These are phyloP conservation scores for Zasmidium angulare DNA, from an alignment of 2,329 filamentous ascomycete genomes.

Conservation along the genomic window DNA sequence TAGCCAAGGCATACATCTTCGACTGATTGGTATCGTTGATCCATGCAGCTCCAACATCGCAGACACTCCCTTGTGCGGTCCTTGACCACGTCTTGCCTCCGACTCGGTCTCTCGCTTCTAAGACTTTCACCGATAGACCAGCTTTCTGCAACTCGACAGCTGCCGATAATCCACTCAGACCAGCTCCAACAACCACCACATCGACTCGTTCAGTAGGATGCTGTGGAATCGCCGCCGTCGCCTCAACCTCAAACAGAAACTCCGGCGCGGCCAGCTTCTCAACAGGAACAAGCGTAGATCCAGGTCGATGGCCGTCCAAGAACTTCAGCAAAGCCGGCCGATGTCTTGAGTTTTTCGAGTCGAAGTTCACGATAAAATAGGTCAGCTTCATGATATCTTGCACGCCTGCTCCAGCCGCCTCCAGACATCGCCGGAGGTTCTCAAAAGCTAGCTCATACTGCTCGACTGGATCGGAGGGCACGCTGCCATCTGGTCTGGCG, in stretches of 20 bases:
- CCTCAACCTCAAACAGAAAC: constrained; percentile 30
- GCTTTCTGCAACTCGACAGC: constrained; percentile 29
- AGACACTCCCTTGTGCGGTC: constrained; percentile 33
- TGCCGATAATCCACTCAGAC: constrained; percentile 32
- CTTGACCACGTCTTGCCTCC: constrained; percentile 50
- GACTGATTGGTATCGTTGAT: constrained; percentile 58
- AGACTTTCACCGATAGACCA: constrained; percentile 30
- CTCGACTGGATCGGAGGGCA: constrained; percentile 21
- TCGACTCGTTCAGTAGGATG: constrained; percentile 22
- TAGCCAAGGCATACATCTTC: constrained; percentile 44
- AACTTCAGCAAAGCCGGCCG: constrained; percentile 22
- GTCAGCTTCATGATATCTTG: constrained; percentile 28
- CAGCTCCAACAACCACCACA: constrained; percentile 36
- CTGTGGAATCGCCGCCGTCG: constrained; percentile 23
- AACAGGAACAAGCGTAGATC: constrained; percentile 26
- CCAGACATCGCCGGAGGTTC: constrained; percentile 24
- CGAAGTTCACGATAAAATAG: constrained; percentile 29
- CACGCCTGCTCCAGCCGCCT: constrained; percentile 26
- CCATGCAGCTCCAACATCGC: constrained; percentile 60
- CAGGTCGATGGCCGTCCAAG: constrained; percentile 27
- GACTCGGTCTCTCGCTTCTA: constrained; percentile 37
- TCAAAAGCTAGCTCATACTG: constrained; percentile 26
- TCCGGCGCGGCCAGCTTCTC: constrained; percentile 27
- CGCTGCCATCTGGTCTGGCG: constrained; percentile 20
- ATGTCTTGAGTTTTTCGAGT: constrained; percentile 24